A percentile compares a stretch with the other conserved stretches of the same genome.
Evolutionary conservation across 2,329 filamentous ascomycete species (phyloP).

Genomic region (Colletotrichum cordylinicola): DNA sequence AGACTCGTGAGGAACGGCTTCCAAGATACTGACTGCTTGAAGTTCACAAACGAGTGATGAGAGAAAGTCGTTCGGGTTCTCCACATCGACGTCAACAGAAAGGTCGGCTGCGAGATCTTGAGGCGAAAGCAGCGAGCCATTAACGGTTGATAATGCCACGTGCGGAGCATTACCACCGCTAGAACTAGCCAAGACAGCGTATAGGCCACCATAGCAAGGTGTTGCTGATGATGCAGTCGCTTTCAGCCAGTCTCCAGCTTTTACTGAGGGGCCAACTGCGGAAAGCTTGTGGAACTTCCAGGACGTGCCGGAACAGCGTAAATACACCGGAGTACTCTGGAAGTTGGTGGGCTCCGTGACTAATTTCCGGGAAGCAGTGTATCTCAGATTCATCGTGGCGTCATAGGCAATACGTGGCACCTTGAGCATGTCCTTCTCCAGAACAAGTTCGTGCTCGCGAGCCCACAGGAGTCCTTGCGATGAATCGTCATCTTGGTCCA

Average conservation of each 20-base stretch:
- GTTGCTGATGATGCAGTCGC: background rate
- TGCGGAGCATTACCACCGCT: background rate
- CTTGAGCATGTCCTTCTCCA: background rate
- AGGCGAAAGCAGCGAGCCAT: background rate
- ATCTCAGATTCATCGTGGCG: background rate
- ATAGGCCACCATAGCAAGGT: background rate
- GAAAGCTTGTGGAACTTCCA: background rate
- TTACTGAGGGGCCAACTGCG: background rate
- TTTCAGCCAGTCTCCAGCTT: background rate
- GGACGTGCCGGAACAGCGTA: background rate
- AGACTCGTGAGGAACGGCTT: background rate
- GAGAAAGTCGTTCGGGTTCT: background rate
- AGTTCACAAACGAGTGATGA: background rate
- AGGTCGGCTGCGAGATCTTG: background rate
- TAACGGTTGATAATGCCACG: background rate
- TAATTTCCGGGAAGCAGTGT: background rate
- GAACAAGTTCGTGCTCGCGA: background rate
- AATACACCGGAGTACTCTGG: background rate
- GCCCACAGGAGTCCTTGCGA: background rate
- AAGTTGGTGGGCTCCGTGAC: background rate
- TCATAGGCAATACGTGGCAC: background rate
- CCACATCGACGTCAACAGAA: background rate
- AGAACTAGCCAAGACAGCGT: background rate
- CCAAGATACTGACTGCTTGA: background rate
- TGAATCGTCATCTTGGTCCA: background rate